Percentiles rank a stretch among this genome's conserved stretches.
phyloP scores from a whole-genome alignment of 23 red algal genomes.

The Gracilaria gracilis region DNA sequence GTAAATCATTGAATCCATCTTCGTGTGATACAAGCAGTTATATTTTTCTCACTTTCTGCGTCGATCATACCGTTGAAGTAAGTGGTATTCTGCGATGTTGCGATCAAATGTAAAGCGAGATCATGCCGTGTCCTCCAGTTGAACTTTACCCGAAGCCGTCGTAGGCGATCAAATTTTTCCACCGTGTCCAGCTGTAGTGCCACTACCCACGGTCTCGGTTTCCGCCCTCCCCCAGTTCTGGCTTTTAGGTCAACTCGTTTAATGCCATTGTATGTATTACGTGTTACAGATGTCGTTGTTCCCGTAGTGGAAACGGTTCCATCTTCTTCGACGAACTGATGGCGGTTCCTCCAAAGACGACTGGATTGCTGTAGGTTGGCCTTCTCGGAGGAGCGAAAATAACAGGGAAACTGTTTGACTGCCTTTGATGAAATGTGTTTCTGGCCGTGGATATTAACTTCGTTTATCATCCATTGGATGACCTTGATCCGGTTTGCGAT shows the following conservation, averaged over 20 bases:
- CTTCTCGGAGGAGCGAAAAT: neutral
- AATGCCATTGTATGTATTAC: neutral
- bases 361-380: neutral
- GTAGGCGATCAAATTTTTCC: neutral
- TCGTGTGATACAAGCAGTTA: neutral
- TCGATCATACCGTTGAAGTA: neutral
- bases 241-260: constrained; percentile 16
- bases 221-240: neutral
- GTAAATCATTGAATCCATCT: constrained; percentile 25
- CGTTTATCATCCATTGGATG: neutral
- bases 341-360: neutral
- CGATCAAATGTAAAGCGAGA: neutral
- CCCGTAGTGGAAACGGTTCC: too few species aligned
- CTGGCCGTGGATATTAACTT: neutral
- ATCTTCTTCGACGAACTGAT: neutral
- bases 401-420: neutral
- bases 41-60: neutral
- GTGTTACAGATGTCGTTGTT: neutral
- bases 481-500: too few species aligned
- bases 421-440: neutral
- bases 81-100: neutral
- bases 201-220: neutral
- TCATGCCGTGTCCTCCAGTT: constrained; percentile 16
- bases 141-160: constrained; percentile 20
- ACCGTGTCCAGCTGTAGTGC: constrained; percentile 20